A percentile compares a stretch with the other conserved stretches of the same genome.
These are phyloP conservation scores for Elsinoe fawcettii DNA, from an alignment of 2,329 filamentous ascomycete species.

Conservation along the genomic window DNA sequence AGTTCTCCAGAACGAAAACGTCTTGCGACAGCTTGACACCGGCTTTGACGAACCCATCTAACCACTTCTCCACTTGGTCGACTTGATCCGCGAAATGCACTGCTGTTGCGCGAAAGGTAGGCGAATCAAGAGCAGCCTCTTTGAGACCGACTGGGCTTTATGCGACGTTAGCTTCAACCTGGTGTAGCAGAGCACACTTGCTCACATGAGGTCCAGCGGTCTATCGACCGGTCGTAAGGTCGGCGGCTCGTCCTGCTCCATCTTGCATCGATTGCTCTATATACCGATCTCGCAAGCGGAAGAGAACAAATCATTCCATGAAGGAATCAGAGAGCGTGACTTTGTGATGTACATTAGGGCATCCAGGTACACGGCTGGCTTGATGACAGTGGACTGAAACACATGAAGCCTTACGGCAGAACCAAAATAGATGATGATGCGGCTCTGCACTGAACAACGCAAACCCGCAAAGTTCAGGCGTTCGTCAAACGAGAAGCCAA, in stretches of 20 bases:
- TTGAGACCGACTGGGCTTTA: conserved; percentile 72
- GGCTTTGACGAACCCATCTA: conserved; percentile 62
- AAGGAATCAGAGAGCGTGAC: not conserved
- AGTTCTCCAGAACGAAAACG: conserved; percentile 67
- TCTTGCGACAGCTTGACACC: conserved; percentile 56
- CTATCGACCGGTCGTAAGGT: conserved; percentile 33
- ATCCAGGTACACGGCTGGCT: not conserved
- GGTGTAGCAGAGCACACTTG: not conserved
- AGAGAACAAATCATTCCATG: not conserved
- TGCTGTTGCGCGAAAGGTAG: conserved; percentile 82
- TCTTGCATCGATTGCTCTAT: conserved; percentile 16
- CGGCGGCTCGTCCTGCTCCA: conserved; percentile 32
- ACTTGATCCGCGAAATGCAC: conserved; percentile 86
- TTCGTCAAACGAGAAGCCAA: not conserved
- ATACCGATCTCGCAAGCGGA: not conserved
- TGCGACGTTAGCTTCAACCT: not conserved
- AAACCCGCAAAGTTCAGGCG: not conserved
- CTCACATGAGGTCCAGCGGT: conserved; percentile 37
- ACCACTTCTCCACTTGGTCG: conserved; percentile 86
- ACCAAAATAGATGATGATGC: conserved; percentile 7
- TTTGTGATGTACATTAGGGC: not conserved
- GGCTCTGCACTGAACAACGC: not conserved
- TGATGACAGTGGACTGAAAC: not conserved
- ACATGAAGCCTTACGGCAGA: not conserved
- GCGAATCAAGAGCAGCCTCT: conserved; percentile 93